Evolutionary conservation across 2,329 filamentous ascomycete species (phyloP).

Genomic region (Bipolaris cookei): DNA sequence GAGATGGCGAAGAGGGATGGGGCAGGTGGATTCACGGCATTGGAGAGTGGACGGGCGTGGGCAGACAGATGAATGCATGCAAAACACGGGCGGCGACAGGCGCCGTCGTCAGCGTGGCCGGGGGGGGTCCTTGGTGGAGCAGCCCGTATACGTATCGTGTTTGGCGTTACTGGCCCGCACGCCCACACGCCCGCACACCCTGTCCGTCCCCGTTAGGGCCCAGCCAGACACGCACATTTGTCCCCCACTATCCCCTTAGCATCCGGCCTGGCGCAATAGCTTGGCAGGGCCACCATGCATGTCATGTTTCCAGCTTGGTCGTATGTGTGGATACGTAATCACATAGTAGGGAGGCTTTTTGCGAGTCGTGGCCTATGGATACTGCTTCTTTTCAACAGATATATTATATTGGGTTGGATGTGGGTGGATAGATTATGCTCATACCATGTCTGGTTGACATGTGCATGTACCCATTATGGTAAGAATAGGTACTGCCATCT

Average conservation of each 20-base stretch:
- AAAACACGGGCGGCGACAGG: constrained; percentile 4
- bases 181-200: background rate
- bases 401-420: too few species aligned
- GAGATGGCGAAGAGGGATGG: background rate
- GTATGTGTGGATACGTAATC: background rate
- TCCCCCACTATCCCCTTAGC: background rate
- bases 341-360: too few species aligned
- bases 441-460: too few species aligned
- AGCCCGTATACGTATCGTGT: constrained; percentile 5
- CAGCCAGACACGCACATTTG: background rate
- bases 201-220: background rate
- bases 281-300: constrained; percentile 10
- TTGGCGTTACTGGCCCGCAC: constrained; percentile 5
- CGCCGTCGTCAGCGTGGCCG: constrained; percentile 8
- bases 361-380: too few species aligned
- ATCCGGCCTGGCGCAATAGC: background rate
- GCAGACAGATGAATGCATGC: constrained; percentile 1
- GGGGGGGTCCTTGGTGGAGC: constrained; percentile 6
- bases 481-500: too few species aligned
- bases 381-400: too few species aligned
- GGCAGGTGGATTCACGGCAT: constrained; percentile 4
- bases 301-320: background rate
- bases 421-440: too few species aligned
- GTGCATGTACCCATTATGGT: too few species aligned
- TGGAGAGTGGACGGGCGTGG: constrained; percentile 1